Evolutionary conservation across 2,329 filamentous ascomycete genomes (phyloP), one percentile per base, ranked within the genome.

Genomic region (Fusarium devonianum): DNA sequence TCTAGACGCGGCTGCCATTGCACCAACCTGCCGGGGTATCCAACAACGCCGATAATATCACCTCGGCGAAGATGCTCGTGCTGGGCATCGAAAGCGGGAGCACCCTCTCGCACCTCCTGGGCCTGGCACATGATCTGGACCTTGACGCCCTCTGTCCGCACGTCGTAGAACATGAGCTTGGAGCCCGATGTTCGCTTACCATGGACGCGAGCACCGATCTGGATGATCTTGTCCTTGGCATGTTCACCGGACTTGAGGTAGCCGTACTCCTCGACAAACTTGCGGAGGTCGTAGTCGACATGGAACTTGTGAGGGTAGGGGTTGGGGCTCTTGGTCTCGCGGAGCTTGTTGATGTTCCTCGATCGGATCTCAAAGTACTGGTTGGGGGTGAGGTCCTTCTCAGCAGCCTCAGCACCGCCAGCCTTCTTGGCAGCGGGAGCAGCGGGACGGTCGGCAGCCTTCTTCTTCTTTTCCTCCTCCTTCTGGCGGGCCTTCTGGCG

Each of bases 361-460:
- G 88, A 95, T 57, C 94, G 89, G 70, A 97, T 95, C 78, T 99
- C 94, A 71, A 96, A 97, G 80, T 97, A 99, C 70, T 84, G 80
- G 71, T 81, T 81, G 23, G 80, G 80, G 49, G 80, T 80, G 47
- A 82, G 72, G 57, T 82, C 78, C 72, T 79, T 79, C 71, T 83
- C 80, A 41, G 70, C 68, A 21, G 78, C 80, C 70, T 96, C 88
- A 68, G 91, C 89, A 53, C 60, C 69, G 7, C 50, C 55, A 12
- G 55, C 39, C 67, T 69, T 73, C 62, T 66, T 70, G 56, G 88
- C 84, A 50, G 68, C 65, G 14, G 75, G 77, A 62, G 93, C 86
- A 69, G 90, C 87, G 80, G 88, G 80, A 73, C 90, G 86, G 39
- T 84, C 80, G 41, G 90, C 89, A 19, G 86, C 89, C 81, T 91